Evolutionary conservation across 2,329 filamentous ascomycete species (phyloP).

Genomic region (Botrytis hyacinthi): DNA sequence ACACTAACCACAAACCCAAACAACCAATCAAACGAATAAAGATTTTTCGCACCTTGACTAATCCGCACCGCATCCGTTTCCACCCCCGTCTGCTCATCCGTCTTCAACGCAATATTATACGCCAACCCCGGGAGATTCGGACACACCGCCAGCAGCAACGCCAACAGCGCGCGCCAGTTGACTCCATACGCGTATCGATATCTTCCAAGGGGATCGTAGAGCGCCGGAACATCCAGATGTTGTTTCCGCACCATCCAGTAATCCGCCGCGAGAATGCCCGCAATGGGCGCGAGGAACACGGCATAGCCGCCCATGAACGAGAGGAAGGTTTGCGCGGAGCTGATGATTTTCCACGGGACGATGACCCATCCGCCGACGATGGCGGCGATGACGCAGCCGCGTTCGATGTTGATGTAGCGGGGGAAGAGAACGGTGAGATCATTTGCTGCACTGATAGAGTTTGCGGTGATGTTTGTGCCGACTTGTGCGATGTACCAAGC

Average conservation of each 20-base stretch:
- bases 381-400: slow-evolving; percentile 55
- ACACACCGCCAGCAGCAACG: slow-evolving; percentile 30
- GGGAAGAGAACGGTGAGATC: slow-evolving; percentile 56
- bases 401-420: slow-evolving; percentile 53
- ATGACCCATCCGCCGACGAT: slow-evolving; percentile 56
- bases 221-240: slow-evolving; percentile 41
- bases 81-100: background rate
- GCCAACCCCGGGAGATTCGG: slow-evolving; percentile 35
- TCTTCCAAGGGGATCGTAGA: slow-evolving; percentile 38
- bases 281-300: slow-evolving; percentile 60
- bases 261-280: slow-evolving; percentile 56
- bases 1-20: slow-evolving; percentile 58
- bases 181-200: slow-evolving; percentile 35
- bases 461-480: slow-evolving; percentile 57
- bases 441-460: slow-evolving; percentile 54
- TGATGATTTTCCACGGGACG: slow-evolving; percentile 65
- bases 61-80: slow-evolving; percentile 29
- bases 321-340: slow-evolving; percentile 56
- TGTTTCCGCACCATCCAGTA: slow-evolving; percentile 53
- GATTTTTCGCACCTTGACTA: slow-evolving; percentile 48
- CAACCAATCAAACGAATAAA: slow-evolving; percentile 67
- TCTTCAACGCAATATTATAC: slow-evolving; percentile 28
- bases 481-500: slow-evolving; percentile 55
- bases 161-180: slow-evolving; percentile 34
- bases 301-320: slow-evolving; percentile 66